A percentile compares a stretch with the other conserved stretches of the same genome.
Evolutionary conservation across 257 asterid species (phyloP).

Genomic region (Gentiana macrophylla): DNA sequence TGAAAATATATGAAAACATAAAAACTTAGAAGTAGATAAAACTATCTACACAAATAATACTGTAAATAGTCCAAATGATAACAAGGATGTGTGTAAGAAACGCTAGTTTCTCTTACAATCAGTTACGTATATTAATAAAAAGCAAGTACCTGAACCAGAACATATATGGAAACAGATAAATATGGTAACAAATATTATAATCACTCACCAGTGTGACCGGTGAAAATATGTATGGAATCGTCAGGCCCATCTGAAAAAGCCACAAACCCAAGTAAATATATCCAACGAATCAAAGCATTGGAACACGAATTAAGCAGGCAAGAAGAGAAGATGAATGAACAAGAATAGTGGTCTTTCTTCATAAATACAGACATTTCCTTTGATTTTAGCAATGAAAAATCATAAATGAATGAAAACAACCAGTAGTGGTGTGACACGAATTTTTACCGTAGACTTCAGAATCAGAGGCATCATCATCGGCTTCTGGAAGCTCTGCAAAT

Average conservation of each 20-base stretch:
- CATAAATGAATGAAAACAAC: background rate
- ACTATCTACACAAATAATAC: too few species aligned
- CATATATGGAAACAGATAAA: too few species aligned
- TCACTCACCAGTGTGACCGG: constrained; percentile 69
- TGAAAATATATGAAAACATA: too few species aligned
- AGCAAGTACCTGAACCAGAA: too few species aligned
- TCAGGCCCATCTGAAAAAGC: constrained; percentile 60
- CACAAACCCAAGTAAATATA: constrained; percentile 1
- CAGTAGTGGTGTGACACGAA: background rate
- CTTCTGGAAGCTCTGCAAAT: constrained; percentile 75
- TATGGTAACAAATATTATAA: too few species aligned
- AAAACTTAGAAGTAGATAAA: too few species aligned
- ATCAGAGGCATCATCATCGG: constrained; percentile 58
- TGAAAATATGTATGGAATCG: constrained; percentile 79
- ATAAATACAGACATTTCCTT: background rate
- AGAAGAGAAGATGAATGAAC: background rate
- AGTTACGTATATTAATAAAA: too few species aligned
- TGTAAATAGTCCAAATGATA: too few species aligned
- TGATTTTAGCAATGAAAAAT: background rate
- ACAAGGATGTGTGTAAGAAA: too few species aligned
- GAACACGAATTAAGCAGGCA: background rate
- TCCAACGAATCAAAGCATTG: background rate
- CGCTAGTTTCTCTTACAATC: too few species aligned
- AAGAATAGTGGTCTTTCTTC: background rate
- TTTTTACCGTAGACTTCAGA: constrained; percentile 27